A percentile compares a stretch with the other conserved stretches of the same genome.
Conservation (phyloP, 2,329 filamentous ascomycete species). For the Ascochyta rabiei region DNA sequence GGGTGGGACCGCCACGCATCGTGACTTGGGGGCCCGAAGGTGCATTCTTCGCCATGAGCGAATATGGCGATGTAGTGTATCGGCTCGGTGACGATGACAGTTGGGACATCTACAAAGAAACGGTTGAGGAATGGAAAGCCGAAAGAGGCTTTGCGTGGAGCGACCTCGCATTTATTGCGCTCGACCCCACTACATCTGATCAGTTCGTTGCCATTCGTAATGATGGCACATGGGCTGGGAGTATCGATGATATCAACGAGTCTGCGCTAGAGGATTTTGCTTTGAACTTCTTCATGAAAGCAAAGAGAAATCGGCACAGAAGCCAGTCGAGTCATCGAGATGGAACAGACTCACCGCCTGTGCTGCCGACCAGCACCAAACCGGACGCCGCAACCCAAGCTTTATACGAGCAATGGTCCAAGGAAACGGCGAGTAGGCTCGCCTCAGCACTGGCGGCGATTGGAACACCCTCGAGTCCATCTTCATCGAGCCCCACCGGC, state of each 20-base stretch:
- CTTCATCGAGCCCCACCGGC: neutral
- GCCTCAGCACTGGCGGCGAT: conserved; percentile 35
- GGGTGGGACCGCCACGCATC: conserved; percentile 41
- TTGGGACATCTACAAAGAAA: conserved; percentile 43
- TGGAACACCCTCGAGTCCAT: conserved; percentile 8
- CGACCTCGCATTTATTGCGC: conserved; percentile 37
- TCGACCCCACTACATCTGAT: conserved; percentile 37
- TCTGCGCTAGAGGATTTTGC: conserved; percentile 42
- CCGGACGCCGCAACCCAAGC: conserved; percentile 31
- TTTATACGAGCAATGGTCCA: conserved; percentile 41
- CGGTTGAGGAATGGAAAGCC: conserved; percentile 43
- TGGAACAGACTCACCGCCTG: neutral
- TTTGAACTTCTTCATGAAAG: conserved; percentile 36
- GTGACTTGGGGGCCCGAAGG: conserved; percentile 40
- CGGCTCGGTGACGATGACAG: conserved; percentile 28
- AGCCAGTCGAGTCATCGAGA: neutral
- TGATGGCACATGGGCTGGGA: conserved; percentile 45
- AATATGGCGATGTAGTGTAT: conserved; percentile 44
- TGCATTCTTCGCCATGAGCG: conserved; percentile 47
- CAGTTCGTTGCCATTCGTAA: conserved; percentile 45
- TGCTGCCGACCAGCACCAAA: conserved; percentile 5
- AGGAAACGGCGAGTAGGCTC: conserved; percentile 32
- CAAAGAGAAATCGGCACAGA: conserved; percentile 7
- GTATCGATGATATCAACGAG: conserved; percentile 42
- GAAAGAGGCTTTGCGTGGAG: conserved; percentile 41